A percentile compares a stretch with the other conserved stretches of the same genome.
Conservation (phyloP, 2,329 filamentous ascomycete genomes). For the Exserohilum turcica region DNA sequence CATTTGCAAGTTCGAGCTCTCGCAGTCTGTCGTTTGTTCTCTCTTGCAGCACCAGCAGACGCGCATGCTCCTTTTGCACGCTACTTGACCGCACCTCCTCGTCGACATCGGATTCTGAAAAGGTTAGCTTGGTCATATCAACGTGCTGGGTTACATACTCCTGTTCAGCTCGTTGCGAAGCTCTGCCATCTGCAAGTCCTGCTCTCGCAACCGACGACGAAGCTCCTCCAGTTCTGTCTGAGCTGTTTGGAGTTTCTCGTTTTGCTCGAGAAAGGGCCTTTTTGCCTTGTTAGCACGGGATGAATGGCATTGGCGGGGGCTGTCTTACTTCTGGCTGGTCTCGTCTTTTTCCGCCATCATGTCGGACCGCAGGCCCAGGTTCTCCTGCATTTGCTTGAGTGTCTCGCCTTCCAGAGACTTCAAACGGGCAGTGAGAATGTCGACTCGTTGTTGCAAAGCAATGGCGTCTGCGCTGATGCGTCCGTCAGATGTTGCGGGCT, state of each 20-base stretch:
- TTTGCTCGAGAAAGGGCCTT: conserved; percentile 47
- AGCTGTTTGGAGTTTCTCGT: conserved; percentile 44
- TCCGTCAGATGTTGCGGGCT: conserved; percentile 26
- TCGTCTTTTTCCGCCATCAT: conserved; percentile 46
- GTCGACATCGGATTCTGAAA: conserved; percentile 35
- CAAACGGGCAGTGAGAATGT: conserved; percentile 44
- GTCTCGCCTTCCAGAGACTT: conserved; percentile 49
- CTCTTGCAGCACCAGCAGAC: conserved; percentile 42
- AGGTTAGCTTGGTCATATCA: not conserved
- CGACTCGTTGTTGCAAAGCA: conserved; percentile 49
- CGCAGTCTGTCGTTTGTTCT: conserved; percentile 41
- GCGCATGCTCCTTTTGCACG: conserved; percentile 44
- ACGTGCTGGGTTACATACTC: conserved; percentile 19
- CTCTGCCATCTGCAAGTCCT: conserved; percentile 44
- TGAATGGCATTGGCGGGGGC: not conserved
- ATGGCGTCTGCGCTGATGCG: conserved; percentile 42
- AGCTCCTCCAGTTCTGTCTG: conserved; percentile 45
- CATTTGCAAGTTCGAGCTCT: conserved; percentile 44
- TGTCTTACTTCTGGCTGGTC: conserved; percentile 37
- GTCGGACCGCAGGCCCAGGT: conserved; percentile 46
- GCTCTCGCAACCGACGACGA: conserved; percentile 41
- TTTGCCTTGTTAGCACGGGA: not conserved
- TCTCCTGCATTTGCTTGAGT: conserved; percentile 51
- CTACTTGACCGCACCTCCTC: conserved; percentile 38
- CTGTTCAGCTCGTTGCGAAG: conserved; percentile 46